Conservation (phyloP, 2,329 filamentous ascomycete genomes). For the Emydomyces testavorans region DNA sequence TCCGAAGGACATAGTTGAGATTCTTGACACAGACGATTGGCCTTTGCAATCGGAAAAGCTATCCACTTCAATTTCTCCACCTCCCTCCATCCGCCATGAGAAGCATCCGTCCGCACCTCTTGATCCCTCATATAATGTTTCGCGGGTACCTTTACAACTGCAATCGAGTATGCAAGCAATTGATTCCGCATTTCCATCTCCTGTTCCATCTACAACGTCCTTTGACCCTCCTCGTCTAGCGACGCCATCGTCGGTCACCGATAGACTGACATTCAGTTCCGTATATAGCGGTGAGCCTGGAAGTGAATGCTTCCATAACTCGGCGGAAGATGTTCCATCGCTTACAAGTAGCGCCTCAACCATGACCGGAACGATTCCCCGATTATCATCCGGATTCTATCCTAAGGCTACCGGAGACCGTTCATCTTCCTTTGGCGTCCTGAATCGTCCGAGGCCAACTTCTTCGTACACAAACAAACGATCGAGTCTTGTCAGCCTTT, state of each 20-base stretch:
- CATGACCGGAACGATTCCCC: conserved; percentile 33
- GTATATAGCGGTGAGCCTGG: conserved; percentile 25
- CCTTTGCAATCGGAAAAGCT: conserved; percentile 17
- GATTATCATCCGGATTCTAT: conserved; percentile 34
- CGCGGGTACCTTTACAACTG: conserved; percentile 27
- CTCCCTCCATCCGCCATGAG: conserved; percentile 25
- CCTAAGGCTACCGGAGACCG: conserved; percentile 35
- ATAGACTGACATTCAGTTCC: conserved; percentile 29
- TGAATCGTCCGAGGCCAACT: conserved; percentile 30
- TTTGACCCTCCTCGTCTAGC: conserved; percentile 36
- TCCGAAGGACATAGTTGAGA: conserved; percentile 23
- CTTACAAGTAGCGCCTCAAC: conserved; percentile 41
- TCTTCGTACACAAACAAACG: conserved; percentile 35
- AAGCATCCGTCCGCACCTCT: conserved; percentile 36
- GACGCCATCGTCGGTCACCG: conserved; percentile 32
- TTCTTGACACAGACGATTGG: conserved; percentile 25
- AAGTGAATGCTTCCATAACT: conserved; percentile 32
- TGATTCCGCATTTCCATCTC: conserved; percentile 37
- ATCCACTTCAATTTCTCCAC: conserved; percentile 24
- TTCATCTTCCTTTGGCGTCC: conserved; percentile 35
- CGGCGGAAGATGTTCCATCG: conserved; percentile 41
- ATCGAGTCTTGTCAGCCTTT: conserved; percentile 40
- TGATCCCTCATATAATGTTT: conserved; percentile 30
- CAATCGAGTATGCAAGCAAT: conserved; percentile 29
- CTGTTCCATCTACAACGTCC: conserved; percentile 32